Conservation (phyloP, 2,329 filamentous ascomycete species). For the Coniochaeta ligniaria region DNA sequence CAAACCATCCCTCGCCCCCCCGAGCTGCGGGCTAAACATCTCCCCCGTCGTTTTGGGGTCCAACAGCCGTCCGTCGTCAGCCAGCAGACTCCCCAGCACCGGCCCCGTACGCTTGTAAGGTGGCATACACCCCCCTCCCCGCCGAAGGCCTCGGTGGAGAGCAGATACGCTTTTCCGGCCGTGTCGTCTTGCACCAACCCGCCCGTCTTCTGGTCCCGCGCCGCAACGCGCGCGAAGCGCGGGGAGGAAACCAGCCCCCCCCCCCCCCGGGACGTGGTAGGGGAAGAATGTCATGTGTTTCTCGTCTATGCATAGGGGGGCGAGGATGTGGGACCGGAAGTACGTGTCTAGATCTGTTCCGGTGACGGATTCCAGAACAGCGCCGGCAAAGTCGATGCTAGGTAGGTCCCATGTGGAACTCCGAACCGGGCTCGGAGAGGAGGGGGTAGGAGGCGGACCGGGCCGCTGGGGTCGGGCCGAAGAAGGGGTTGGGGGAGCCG, state of each 20-base stretch:
- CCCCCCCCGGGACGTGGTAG: background rate
- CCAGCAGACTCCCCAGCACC: constrained; percentile 15
- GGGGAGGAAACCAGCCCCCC: background rate
- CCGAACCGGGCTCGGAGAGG: constrained; percentile 19
- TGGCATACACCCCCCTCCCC: constrained; percentile 16
- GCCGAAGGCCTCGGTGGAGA: constrained; percentile 13
- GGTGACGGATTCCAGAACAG: constrained; percentile 14
- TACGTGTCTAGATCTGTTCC: constrained; percentile 15
- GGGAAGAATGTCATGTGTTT: constrained; percentile 16
- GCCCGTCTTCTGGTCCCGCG: constrained; percentile 2
- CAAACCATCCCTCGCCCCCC: constrained; percentile 3
- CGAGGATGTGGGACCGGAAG: constrained; percentile 13
- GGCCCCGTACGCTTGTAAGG: constrained; percentile 12
- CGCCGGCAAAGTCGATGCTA: constrained; percentile 21
- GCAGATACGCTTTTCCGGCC: constrained; percentile 2
- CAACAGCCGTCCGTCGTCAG: constrained; percentile 16
- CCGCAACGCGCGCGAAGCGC: background rate
- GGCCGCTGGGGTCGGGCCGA: constrained; percentile 9
- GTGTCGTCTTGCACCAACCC: background rate
- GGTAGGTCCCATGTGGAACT: constrained; percentile 21
- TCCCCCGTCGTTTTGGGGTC: constrained; percentile 3
- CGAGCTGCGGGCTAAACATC: constrained; percentile 12
- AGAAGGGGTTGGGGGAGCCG: constrained; percentile 4
- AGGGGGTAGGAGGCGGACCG: constrained; percentile 17
- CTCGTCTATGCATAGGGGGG: constrained; percentile 10